Evolutionary conservation across 23 red algal species (phyloP).

Genomic region (Chondrus crispus): DNA sequence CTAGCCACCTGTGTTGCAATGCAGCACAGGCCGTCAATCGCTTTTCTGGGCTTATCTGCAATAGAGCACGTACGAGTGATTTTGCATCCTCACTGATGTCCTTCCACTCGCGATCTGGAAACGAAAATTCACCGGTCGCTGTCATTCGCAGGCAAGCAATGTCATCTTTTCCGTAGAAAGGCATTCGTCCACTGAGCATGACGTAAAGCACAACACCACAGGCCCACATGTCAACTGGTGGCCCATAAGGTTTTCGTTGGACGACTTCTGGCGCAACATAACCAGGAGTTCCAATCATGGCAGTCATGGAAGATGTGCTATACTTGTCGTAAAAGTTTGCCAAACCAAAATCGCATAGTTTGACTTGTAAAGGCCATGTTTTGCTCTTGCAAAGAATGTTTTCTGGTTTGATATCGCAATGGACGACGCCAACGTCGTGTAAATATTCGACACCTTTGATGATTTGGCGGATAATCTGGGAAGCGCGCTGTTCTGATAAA

Average conservation of each 20-base stretch:
- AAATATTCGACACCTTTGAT: constrained; percentile 83
- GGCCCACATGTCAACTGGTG: constrained; percentile 88
- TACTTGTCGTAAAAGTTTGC: constrained; percentile 83
- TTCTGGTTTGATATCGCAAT: constrained; percentile 93
- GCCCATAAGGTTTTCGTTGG: constrained; percentile 71
- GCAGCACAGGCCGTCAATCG: constrained; percentile 75
- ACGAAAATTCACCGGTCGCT: constrained; percentile 68
- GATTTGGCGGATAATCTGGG: constrained; percentile 66
- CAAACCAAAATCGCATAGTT: constrained; percentile 96
- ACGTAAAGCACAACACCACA: constrained; percentile 94
- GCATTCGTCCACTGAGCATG: constrained; percentile 97
- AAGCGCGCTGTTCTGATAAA: constrained; percentile 78
- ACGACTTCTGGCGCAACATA: constrained; percentile 96
- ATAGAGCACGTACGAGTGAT: constrained; percentile 61
- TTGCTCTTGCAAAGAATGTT: constrained; percentile 74
- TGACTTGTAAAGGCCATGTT: constrained; percentile 83
- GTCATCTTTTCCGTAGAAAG: constrained; percentile 91
- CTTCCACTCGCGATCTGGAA: constrained; percentile 83
- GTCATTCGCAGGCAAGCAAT: constrained; percentile 65
- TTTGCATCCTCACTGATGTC: constrained; percentile 78
- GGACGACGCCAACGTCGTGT: constrained; percentile 71
- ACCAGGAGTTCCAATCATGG: constrained; percentile 85
- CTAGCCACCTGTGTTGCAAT: constrained; percentile 81
- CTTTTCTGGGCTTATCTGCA: constrained; percentile 83
- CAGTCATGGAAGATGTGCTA: constrained; percentile 37